Conservation (phyloP, 495 filamentous ascomycete species). For the Entonaema liquescens region DNA sequence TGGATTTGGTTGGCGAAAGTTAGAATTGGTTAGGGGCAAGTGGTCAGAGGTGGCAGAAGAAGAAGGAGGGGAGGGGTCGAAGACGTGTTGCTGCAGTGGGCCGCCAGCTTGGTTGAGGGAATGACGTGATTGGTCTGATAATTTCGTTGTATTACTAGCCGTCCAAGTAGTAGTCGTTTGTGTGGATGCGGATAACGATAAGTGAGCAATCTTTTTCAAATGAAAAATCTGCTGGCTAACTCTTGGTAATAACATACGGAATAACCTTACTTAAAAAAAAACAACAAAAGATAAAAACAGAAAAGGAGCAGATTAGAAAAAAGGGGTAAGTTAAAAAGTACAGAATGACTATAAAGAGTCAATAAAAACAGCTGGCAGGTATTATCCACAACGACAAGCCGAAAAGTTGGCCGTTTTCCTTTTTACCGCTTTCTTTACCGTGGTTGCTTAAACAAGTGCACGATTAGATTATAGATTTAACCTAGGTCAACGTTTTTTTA, state of each 20-base stretch:
- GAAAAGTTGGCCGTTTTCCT: neutral
- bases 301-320: neutral
- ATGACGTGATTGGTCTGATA: conserved; percentile 39
- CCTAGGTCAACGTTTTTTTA: conserved; percentile 9
- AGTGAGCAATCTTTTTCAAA: conserved; percentile 13
- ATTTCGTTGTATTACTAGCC: conserved; percentile 33
- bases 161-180: neutral
- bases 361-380: neutral
- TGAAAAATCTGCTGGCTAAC: conserved; percentile 18
- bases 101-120: conserved; percentile 36
- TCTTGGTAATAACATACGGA: conserved; percentile 2
- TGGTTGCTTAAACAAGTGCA: conserved; percentile 13
- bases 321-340: neutral
- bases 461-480: conserved; percentile 7
- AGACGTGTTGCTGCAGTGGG: conserved; percentile 28
- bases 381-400: neutral
- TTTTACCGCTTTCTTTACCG: conserved; percentile 27
- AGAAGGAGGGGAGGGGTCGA: conserved; percentile 53
- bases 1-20: conserved; percentile 35
- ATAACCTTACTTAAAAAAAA: neutral
- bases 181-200: conserved; percentile 15
- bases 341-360: neutral
- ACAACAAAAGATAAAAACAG: neutral
- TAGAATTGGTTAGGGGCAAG: conserved; percentile 39
- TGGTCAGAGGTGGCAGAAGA: conserved; percentile 25